Conservation (phyloP, 1,139 yeast genomes). For the Magnusiomyces suaveolens region DNA sequence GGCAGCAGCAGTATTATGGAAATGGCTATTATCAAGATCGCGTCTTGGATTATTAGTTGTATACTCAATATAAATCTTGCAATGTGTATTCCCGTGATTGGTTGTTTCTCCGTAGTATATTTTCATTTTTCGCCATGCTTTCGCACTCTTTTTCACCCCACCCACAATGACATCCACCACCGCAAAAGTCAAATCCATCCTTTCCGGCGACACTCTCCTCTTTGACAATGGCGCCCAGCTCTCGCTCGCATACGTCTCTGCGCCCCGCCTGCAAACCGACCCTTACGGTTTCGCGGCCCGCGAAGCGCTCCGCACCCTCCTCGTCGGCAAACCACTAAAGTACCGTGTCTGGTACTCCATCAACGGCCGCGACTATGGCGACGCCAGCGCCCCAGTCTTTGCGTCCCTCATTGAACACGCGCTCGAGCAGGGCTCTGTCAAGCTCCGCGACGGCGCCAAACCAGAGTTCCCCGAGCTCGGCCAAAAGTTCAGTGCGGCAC, state of each 20-base stretch:
- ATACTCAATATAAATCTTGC: too few species aligned
- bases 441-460: conserved; percentile 47
- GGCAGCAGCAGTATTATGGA: not conserved
- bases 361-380: conserved; percentile 62
- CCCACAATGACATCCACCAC: not conserved
- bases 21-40: not conserved
- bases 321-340: conserved; percentile 59
- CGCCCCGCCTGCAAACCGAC: conserved; percentile 40
- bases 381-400: conserved; percentile 56
- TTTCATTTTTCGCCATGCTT: too few species aligned
- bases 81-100: too few species aligned
- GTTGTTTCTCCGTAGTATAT: too few species aligned
- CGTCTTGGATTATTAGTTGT: not conserved
- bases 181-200: conserved; percentile 49
- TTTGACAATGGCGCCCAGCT: conserved; percentile 53
- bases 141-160: too few species aligned
- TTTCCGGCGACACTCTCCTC: conserved; percentile 67
- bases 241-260: conserved; percentile 54
- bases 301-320: conserved; percentile 52
- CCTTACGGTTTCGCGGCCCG: conserved; percentile 46
- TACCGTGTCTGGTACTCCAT: conserved; percentile 49
- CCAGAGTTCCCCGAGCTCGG: conserved; percentile 30
- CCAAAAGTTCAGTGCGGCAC: conserved; percentile 35
- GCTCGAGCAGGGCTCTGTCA: conserved; percentile 52
- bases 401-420: conserved; percentile 49